These are phyloP conservation scores for Rhododendron vialii DNA, from an alignment of 148 eudicot genomes.

Conservation along the genomic window DNA sequence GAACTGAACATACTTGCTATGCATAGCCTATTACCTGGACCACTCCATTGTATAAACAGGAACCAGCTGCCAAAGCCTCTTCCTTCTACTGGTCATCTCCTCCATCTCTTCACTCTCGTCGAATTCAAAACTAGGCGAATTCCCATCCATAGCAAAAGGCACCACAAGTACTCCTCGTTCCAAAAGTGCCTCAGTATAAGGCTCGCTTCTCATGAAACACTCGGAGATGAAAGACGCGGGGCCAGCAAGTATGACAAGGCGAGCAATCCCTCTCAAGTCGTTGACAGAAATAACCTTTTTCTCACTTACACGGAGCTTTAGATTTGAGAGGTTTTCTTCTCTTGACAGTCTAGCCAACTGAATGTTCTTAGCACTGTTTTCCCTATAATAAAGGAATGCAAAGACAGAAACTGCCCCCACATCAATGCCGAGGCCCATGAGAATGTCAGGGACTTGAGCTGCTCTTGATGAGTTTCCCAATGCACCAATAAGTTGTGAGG, in stretches of 20 bases:
- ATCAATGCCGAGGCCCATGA: slow-evolving; percentile 77
- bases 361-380: slow-evolving; percentile 70
- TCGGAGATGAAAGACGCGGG: slow-evolving; percentile 69
- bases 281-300: slow-evolving; percentile 60
- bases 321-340: slow-evolving; percentile 81
- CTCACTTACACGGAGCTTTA: slow-evolving; percentile 71
- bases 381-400: slow-evolving; percentile 74
- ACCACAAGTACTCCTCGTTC: slow-evolving; percentile 92
- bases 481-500: slow-evolving; percentile 59
- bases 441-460: slow-evolving; percentile 54
- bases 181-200: slow-evolving; percentile 61
- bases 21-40: slow-evolving; percentile 52
- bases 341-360: slow-evolving; percentile 79
- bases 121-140: slow-evolving; percentile 54
- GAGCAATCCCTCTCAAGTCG: slow-evolving; percentile 77
- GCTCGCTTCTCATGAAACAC: slow-evolving; percentile 57
- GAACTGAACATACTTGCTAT: background rate
- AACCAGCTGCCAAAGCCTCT: slow-evolving; percentile 76
- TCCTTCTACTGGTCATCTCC: slow-evolving; percentile 45
- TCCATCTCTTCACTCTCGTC: slow-evolving; percentile 53
- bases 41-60: slow-evolving; percentile 64
- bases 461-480: slow-evolving; percentile 68
- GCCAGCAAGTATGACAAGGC: slow-evolving; percentile 81
- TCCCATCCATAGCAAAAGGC: slow-evolving; percentile 70
- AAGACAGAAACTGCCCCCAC: slow-evolving; percentile 74